These are phyloP conservation scores for Hevea brasiliensis DNA, from an alignment of 345 rosid species.

Conservation along the genomic window DNA sequence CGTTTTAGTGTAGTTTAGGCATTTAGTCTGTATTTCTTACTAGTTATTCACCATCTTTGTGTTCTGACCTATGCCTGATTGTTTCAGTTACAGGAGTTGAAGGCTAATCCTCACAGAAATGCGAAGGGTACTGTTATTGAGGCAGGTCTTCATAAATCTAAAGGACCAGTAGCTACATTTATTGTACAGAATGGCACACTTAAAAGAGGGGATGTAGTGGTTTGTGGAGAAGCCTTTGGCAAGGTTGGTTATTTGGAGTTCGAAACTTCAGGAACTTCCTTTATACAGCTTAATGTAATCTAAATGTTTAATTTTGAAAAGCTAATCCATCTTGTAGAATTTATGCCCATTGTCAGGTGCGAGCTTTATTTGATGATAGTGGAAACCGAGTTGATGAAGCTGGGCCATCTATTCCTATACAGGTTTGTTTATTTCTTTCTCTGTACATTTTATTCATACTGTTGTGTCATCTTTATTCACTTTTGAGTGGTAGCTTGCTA, in stretches of 20 bases:
- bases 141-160: slow-evolving; percentile 90
- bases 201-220: slow-evolving; percentile 83
- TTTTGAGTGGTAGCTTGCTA: background rate
- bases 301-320: slow-evolving; percentile 13
- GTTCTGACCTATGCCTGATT: slow-evolving; percentile 34
- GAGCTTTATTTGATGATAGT: slow-evolving; percentile 84
- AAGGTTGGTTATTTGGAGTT: slow-evolving; percentile 56
- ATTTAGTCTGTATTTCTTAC: background rate
- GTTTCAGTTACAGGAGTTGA: slow-evolving; percentile 90
- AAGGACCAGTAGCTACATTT: slow-evolving; percentile 88
- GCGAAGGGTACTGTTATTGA: slow-evolving; percentile 96
- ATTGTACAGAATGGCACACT: slow-evolving; percentile 95
- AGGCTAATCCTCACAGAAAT: slow-evolving; percentile 93
- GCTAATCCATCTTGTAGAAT: slow-evolving; percentile 2
- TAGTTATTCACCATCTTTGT: slow-evolving; percentile 9
- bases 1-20: background rate
- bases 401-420: slow-evolving; percentile 92
- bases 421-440: slow-evolving; percentile 48
- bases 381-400: slow-evolving; percentile 83
- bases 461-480: background rate
- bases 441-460: background rate
- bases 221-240: slow-evolving; percentile 96
- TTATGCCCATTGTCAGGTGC: slow-evolving; percentile 51
- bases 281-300: slow-evolving; percentile 9
- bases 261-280: slow-evolving; percentile 15